Conservation (phyloP, 2,329 filamentous ascomycete genomes). For the Alternaria sp. region DNA sequence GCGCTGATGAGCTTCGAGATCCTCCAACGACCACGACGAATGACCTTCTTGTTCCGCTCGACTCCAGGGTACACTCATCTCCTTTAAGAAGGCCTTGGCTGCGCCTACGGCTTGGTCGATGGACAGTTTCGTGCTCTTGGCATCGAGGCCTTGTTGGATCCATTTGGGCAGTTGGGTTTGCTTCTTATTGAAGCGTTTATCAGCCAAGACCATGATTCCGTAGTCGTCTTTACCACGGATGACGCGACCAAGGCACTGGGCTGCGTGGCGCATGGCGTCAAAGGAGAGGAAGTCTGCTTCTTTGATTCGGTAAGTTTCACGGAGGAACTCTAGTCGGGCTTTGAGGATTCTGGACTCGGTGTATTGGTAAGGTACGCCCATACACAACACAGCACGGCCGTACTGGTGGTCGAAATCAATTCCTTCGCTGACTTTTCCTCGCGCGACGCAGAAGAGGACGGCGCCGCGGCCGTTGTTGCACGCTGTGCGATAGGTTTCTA, state of each 20-base stretch:
- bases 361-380: conserved; percentile 98
- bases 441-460: conserved; percentile 90
- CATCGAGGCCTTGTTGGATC: conserved; percentile 88
- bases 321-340: conserved; percentile 91
- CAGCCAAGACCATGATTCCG: conserved; percentile 98
- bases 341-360: conserved; percentile 97
- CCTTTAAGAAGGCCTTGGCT: conserved; percentile 86
- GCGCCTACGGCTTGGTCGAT: conserved; percentile 93
- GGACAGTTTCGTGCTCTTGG: conserved; percentile 86
- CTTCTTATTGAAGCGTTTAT: conserved; percentile 93
- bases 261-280: conserved; percentile 98
- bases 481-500: conserved; percentile 96
- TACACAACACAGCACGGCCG: conserved; percentile 92
- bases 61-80: conserved; percentile 91
- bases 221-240: conserved; percentile 97
- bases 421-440: conserved; percentile 96
- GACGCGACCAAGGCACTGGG: conserved; percentile 94
- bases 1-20: conserved; percentile 79
- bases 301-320: conserved; percentile 94
- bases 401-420: conserved; percentile 99
- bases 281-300: conserved; percentile 99
- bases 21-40: conserved; percentile 85
- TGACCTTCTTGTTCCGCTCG: conserved; percentile 87
- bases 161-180: conserved; percentile 90
- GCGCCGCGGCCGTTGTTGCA: conserved; percentile 97